Percentiles rank a stretch among this genome's conserved stretches.
phyloP scores from a whole-genome alignment of 2,329 filamentous ascomycete species.

The Aspergillus carbonarius region DNA sequence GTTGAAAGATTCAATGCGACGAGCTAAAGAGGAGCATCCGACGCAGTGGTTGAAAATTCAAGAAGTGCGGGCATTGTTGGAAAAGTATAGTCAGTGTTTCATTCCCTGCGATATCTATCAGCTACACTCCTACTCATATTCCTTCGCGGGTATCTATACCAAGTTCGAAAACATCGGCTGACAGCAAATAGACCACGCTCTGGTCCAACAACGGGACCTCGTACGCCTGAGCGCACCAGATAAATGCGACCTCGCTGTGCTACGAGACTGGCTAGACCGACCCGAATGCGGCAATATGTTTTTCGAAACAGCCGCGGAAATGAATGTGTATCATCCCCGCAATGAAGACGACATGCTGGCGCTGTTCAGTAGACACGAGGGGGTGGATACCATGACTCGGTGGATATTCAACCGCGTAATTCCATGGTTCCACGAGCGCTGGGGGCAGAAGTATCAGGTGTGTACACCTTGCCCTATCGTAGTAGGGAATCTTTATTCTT shows the following conservation, averaged over 20 bases:
- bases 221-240: background rate
- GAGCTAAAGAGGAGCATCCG: background rate
- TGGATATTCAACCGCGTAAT: background rate
- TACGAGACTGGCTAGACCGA: background rate
- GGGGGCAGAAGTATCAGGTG: background rate
- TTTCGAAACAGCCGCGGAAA: background rate
- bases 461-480: background rate
- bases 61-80: constrained; percentile 1
- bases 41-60: constrained; percentile 5
- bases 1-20: constrained; percentile 3
- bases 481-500: background rate
- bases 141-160: no score
- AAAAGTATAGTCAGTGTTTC: constrained; percentile 1
- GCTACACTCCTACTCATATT: no score
- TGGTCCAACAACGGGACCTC: constrained; percentile 2
- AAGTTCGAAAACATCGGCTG: background rate
- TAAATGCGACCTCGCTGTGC: background rate
- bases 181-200: background rate
- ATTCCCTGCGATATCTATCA: background rate
- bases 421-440: background rate
- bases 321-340: background rate
- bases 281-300: background rate
- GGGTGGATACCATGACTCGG: background rate
- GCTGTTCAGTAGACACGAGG: background rate
- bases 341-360: constrained; percentile 1